Conservation (phyloP, 2,329 filamentous ascomycete genomes). For the Cryphonectria japonica region DNA sequence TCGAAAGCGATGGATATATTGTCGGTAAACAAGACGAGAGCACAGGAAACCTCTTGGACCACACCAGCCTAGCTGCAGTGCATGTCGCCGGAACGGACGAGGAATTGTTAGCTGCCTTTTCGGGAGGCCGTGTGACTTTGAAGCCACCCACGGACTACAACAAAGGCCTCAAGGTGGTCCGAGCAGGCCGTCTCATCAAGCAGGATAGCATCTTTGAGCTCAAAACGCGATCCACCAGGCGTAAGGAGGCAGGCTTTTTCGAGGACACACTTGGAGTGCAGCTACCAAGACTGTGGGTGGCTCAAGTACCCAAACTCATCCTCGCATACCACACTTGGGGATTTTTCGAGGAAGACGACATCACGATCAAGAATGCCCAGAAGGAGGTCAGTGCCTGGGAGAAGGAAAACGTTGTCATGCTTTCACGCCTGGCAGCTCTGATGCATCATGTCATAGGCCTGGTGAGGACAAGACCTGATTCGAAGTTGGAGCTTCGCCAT, state of each 20-base stretch:
- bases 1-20: slow-evolving; percentile 62
- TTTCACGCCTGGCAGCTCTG: slow-evolving; percentile 39
- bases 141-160: background rate
- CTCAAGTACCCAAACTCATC: slow-evolving; percentile 25
- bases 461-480: slow-evolving; percentile 24
- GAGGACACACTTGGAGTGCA: slow-evolving; percentile 23
- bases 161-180: slow-evolving; percentile 2
- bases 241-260: slow-evolving; percentile 9
- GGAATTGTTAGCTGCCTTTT: slow-evolving; percentile 2
- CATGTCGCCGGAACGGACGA: background rate
- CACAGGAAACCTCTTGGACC: no score
- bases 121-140: slow-evolving; percentile 16
- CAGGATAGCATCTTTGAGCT: slow-evolving; percentile 26
- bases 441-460: slow-evolving; percentile 33
- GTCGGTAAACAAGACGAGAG: background rate
- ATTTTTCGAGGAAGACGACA: slow-evolving; percentile 26
- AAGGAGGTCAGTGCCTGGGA: slow-evolving; percentile 44
- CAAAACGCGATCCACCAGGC: slow-evolving; percentile 26
- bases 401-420: slow-evolving; percentile 34
- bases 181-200: slow-evolving; percentile 14
- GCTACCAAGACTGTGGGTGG: slow-evolving; percentile 26
- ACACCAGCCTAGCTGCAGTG: background rate
- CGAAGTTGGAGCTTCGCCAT: slow-evolving; percentile 35
- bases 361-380: slow-evolving; percentile 45
- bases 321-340: slow-evolving; percentile 26